phyloP scores from a whole-genome alignment of 768 basidiomycete species.

The Rhodosporidiobolus odoratus region DNA sequence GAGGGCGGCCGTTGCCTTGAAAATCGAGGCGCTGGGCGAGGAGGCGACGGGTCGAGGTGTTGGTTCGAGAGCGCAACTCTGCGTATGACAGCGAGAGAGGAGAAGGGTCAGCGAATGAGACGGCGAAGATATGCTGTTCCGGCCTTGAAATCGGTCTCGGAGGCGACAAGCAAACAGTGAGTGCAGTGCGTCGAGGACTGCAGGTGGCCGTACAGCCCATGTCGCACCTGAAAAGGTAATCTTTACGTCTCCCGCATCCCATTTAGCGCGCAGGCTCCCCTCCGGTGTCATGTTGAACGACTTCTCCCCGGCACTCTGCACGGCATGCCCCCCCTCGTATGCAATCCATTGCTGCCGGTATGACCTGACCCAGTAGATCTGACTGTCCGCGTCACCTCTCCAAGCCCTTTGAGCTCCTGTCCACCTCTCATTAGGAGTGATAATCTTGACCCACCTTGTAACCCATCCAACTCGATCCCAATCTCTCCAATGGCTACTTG shows the following conservation, averaged over 20 bases:
- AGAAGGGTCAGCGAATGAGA: neutral
- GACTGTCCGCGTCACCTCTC: too few relatives aligned
- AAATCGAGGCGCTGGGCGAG: slow-evolving; percentile 34
- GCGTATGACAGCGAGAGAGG: neutral
- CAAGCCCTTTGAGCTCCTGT: neutral
- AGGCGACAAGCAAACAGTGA: neutral
- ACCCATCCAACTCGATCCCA: slow-evolving; percentile 32
- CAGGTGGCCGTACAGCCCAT: too few relatives aligned
- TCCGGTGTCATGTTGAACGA: too few relatives aligned
- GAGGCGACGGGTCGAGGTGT: slow-evolving; percentile 39
- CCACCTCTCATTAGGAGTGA: neutral
- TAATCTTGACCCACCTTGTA: slow-evolving; percentile 33
- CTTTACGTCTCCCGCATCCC: too few relatives aligned
- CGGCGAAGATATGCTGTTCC: neutral
- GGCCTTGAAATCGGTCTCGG: too few relatives aligned
- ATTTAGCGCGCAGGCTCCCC: too few relatives aligned
- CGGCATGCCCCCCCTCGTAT: neutral
- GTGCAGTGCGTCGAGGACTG: neutral
- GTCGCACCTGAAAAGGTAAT: too few relatives aligned
- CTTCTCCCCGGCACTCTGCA: too few relatives aligned
- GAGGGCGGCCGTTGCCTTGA: slow-evolving; percentile 37
- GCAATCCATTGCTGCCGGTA: neutral
- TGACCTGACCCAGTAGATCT: too few relatives aligned
- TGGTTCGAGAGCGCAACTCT: slow-evolving; percentile 40
- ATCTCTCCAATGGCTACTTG: slow-evolving; percentile 34